Evolutionary conservation across 805 yeast genomes (phyloP).

Genomic region (Yamadazyma sp.): DNA sequence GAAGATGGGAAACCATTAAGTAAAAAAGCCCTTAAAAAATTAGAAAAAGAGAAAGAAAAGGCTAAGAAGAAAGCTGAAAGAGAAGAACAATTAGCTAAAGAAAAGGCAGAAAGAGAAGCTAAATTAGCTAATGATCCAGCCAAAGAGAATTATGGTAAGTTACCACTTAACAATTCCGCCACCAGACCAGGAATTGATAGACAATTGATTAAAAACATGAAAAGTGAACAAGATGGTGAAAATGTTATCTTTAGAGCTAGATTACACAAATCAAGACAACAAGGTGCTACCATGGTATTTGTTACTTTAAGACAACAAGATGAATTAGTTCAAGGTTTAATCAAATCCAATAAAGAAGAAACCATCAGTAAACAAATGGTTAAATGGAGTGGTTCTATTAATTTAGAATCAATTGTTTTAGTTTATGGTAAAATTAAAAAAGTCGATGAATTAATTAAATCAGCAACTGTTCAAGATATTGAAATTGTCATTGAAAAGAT

Average conservation of each 20-base stretch:
- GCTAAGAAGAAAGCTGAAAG: constrained; percentile 89
- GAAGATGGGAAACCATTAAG: constrained; percentile 85
- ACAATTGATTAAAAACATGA: constrained; percentile 52
- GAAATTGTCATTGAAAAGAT: constrained; percentile 79
- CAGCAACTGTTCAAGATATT: constrained; percentile 87
- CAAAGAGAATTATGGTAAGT: constrained; percentile 81
- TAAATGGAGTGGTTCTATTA: constrained; percentile 87
- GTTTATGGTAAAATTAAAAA: constrained; percentile 83
- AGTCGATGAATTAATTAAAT: constrained; percentile 81
- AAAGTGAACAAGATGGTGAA: constrained; percentile 66
- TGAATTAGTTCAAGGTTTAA: constrained; percentile 76
- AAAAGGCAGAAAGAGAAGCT: constrained; percentile 76
- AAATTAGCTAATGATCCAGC: constrained; percentile 78
- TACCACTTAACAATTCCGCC: constrained; percentile 80
- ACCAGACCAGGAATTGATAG: constrained; percentile 66
- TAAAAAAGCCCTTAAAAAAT: constrained; percentile 92
- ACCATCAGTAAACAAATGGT: constrained; percentile 91
- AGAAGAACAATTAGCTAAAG: constrained; percentile 83
- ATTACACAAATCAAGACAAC: constrained; percentile 89
- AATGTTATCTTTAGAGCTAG: constrained; percentile 89
- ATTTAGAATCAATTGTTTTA: constrained; percentile 85
- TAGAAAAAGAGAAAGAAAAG: constrained; percentile 90
- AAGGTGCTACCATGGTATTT: constrained; percentile 92
- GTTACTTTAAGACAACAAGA: constrained; percentile 89
- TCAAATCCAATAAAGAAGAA: constrained; percentile 70